Base-by-base conservation (phyloP, 345 rosid species). In the Lumnitzera littorea region DNA sequence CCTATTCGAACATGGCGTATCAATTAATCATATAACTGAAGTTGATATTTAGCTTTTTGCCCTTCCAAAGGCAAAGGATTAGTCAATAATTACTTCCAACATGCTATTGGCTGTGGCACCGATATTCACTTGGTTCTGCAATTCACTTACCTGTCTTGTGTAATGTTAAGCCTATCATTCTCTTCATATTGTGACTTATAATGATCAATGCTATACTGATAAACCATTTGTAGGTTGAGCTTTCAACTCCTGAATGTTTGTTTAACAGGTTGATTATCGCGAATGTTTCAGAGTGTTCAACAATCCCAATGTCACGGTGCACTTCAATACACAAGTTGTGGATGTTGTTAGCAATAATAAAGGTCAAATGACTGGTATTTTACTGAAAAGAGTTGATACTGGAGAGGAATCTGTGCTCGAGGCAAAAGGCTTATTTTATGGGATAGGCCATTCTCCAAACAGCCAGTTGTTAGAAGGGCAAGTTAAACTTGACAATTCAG, bases 221-320 rank as follows among this genome's bases (percentile, higher is more conserved):
- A 84, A 76, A 62, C 82, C 70, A 63, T 73, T 80, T 72, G 72
- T 82, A 65, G 73, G 83, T 89, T 77, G 86, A 87, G 96, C 82
- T 92, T 86, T 89, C 98, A 92, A 92, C 97, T 80, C 82, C 91
- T 92, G 87, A 76, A 87, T 92, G 88, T 92, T 89, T 92, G 76
- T 83, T 87, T 89, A 89, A 92, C 97, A 92, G 96, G 98, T 89
- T 92, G 82, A 85, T 92, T 89, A 92, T 89, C 96, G 73, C 97
- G 91, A 85, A 92, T 92, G 97, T 89, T 92, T 82, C 98, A 92
- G 97, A 92, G 98, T 92, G 89, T 62, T 77, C 88, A 89, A 87
- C 88, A 92, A 81, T 80, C 95, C 91, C 64, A 92, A 92, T 73
- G 74, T 92, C 80, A 85, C 91, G 15, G 80, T 92, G 80, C 98